Evolutionary conservation across 176 grass and related monocot species (phyloP).

Genomic region (Aechmea fasciata): DNA sequence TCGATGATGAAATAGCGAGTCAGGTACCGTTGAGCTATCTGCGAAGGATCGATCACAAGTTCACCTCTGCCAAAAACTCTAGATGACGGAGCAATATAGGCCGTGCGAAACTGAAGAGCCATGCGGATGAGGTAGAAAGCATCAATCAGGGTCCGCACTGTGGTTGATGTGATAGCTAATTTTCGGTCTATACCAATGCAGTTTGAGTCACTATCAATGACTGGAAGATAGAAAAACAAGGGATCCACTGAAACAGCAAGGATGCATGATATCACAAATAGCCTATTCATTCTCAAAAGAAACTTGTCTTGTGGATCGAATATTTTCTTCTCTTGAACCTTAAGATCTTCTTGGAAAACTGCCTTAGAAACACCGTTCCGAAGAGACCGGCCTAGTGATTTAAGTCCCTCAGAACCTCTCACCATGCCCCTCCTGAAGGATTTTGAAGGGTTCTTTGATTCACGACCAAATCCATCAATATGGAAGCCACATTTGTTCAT

Average conservation of each 20-base stretch:
- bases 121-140: constrained; percentile 65
- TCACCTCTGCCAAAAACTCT: constrained; percentile 86
- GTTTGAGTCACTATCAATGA: constrained; percentile 28
- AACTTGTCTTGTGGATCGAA: constrained; percentile 78
- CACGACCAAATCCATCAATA: constrained; percentile 34
- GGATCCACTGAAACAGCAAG: constrained; percentile 71
- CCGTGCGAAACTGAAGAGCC: constrained; percentile 83
- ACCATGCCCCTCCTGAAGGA: constrained; percentile 40
- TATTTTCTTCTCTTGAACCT: constrained; percentile 55
- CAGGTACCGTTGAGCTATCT: constrained; percentile 67
- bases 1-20: constrained; percentile 71
- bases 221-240: constrained; percentile 72
- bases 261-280: constrained; percentile 66
- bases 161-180: constrained; percentile 31
- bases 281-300: constrained; percentile 52
- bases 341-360: constrained; percentile 85
- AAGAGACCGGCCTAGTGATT: constrained; percentile 61
- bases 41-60: constrained; percentile 68
- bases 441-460: constrained; percentile 28
- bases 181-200: constrained; percentile 59
- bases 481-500: constrained; percentile 40
- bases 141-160: constrained; percentile 60
- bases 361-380: constrained; percentile 61
- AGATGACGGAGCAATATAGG: constrained; percentile 79
- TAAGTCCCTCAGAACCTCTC: constrained; percentile 53